These are phyloP conservation scores for Articulospora tetracladia DNA, from an alignment of 495 filamentous ascomycete genomes.

Conservation along the genomic window DNA sequence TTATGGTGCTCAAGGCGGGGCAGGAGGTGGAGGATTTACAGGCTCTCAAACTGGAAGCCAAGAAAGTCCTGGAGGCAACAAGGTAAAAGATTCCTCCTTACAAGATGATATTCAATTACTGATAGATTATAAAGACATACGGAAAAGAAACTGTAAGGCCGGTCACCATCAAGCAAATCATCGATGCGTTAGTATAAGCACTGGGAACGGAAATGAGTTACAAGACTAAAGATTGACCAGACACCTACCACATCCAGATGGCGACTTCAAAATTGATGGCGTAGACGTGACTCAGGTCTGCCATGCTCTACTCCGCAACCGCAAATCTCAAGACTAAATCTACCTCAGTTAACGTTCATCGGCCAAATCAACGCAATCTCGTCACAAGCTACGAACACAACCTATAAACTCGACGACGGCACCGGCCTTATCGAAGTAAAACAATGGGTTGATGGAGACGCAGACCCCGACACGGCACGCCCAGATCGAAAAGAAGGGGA, in stretches of 20 bases:
- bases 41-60: constrained; percentile 48
- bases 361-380: constrained; percentile 86
- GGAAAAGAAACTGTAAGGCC: constrained; percentile 74
- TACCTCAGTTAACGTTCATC: constrained; percentile 65
- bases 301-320: neutral
- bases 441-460: constrained; percentile 74
- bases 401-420: constrained; percentile 92
- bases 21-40: constrained; percentile 64
- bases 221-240: constrained; percentile 3
- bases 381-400: constrained; percentile 83
- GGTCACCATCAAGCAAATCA: constrained; percentile 89
- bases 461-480: constrained; percentile 41
- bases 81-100: too few species aligned
- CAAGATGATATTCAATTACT: too few species aligned
- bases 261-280: constrained; percentile 75
- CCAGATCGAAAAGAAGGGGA: constrained; percentile 49
- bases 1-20: constrained; percentile 40
- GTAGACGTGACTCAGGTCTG: constrained; percentile 52
- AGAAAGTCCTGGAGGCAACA: constrained; percentile 36
- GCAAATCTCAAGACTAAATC: neutral
- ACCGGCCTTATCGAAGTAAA: constrained; percentile 91
- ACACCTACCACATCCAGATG: constrained; percentile 65
- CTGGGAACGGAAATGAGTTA: neutral
- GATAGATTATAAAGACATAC: constrained; percentile 26
- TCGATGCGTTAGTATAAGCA: constrained; percentile 53